Evolutionary conservation across 2,329 filamentous ascomycete species (phyloP).

Genomic region (Beauveria bassiana): DNA sequence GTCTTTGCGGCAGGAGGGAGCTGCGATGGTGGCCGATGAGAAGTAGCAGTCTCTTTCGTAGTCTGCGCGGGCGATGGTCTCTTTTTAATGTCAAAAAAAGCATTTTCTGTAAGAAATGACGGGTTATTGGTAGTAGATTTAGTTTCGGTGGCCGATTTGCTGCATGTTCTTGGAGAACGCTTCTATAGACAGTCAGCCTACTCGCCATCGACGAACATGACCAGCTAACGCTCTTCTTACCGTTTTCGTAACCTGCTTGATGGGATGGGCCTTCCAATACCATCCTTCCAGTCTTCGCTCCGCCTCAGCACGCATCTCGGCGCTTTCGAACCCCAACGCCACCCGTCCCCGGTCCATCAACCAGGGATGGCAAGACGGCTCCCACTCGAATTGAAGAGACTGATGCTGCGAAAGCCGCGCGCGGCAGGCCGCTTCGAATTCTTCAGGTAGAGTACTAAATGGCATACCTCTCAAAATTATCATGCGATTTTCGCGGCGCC

Average conservation of each 20-base stretch:
- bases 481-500: background rate
- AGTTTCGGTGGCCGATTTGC: too few species aligned
- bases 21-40: too few species aligned
- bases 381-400: background rate
- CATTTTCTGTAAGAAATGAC: too few species aligned
- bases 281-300: background rate
- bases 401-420: background rate
- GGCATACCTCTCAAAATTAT: background rate
- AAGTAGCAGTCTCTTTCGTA: too few species aligned
- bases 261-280: background rate
- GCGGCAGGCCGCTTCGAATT: background rate
- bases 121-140: too few species aligned
- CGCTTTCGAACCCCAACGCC: background rate
- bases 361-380: background rate
- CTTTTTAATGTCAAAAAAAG: too few species aligned
- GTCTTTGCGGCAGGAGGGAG: background rate
- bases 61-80: too few species aligned
- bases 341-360: background rate
- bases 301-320: background rate
- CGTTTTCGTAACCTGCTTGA: background rate
- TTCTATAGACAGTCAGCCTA: background rate
- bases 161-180: too few species aligned
- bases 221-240: background rate
- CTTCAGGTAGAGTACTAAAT: background rate
- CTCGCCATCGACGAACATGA: background rate